Base-by-base conservation (phyloP, 176 grass and related monocot genomes). In the Cenchrus americanus region DNA sequence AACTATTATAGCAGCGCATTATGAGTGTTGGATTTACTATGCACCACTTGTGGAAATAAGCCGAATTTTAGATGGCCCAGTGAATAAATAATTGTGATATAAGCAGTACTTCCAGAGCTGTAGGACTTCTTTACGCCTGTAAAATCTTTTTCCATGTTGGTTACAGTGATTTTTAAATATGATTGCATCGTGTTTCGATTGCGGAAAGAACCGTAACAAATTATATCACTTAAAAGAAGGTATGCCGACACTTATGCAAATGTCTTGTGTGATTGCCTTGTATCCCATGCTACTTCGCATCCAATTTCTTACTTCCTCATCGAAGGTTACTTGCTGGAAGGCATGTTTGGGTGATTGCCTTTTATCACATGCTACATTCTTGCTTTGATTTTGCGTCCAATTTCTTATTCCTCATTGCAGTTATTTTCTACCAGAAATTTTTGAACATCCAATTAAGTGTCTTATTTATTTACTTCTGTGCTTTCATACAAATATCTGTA, bases 401-500 rank as follows among this genome's bases (percentile, higher is more conserved):
- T 27, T 32, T 71, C 11, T 22, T 54, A 14, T 70, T 13, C 53
- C 2, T 71, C 24, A 58, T 71, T 43, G 19, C 42, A 26, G 12
- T n/a, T 23, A 70, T 65, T 82, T 66, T 30, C 42, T 47, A 52
- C 75, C 14, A 47, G 37, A 50, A 7, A 19, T 50, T 72, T 73
- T 65, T 68, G 27, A 37, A 19, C 44, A 24, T 66, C 5, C 13
- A 46, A 54, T 71, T 62, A 41, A 9, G 53, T 37, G 37, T 42
- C 10, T 22, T 64, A 43, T n/a, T 73, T 75, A 90, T 78, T 82
- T 79, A 75, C 21, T 12, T 42, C 13, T 71, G 3, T 85, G 32
- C 42, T 62, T 62, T 85, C 21, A 9, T 84, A 54, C 73, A 13
- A 48, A 15, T 89, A 37, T 87, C 15, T 89, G 78, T 83, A 96